Base-by-base conservation (phyloP, 1,284 basidiomycete species). In the Apiotrichum laibachii region DNA sequence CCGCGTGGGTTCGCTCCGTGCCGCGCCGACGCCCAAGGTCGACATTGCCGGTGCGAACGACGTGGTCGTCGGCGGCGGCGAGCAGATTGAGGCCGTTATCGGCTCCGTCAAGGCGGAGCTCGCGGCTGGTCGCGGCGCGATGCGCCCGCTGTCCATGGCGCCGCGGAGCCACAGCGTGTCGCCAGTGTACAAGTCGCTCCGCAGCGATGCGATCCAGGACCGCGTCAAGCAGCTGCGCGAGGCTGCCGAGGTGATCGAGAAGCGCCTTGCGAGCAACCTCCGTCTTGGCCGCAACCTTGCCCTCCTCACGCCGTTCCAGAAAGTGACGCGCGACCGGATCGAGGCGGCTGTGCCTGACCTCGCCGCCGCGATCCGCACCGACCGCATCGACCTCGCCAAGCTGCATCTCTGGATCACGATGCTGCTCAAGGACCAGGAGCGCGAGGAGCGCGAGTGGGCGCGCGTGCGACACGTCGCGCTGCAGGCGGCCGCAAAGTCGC, bases 271-370 rank as follows among this genome's bases (percentile, higher is more conserved):
- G 50, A 78, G 83, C 15, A 84, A 88, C 65, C 79, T 93, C 70
- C 85, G 88, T 31, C 78, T 88, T 43, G 85, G 88, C 19, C 85
- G 88, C 45, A 94, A 93, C 69, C 82, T 96, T n/a, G 87, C 86
- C 2, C 84, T 89, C 52, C 81, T 96, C 50, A 88, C 90, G 10
- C 92, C 94, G 2, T 94, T 97, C 75, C 89, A 88, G 70, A 85
- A 85, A 54, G 80, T 86, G 7, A 93, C 92, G 2, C 85, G 91
- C 48, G 89, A 90, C 62, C 83, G 87, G 48, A 82, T 97, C 39
- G 80, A 85, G 31, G 67, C 78, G 33, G 81, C 85, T 6, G 80
- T 92, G 18, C 85, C 87, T 62, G 80, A 79, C n/a, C 80, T 88
- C 5, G 84, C 88, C 10, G 85, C 83, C 66, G 83, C 84, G 44